These are phyloP conservation scores for Kwoniella sp. DNA, from an alignment of 768 basidiomycete genomes.

Conservation along the genomic window DNA sequence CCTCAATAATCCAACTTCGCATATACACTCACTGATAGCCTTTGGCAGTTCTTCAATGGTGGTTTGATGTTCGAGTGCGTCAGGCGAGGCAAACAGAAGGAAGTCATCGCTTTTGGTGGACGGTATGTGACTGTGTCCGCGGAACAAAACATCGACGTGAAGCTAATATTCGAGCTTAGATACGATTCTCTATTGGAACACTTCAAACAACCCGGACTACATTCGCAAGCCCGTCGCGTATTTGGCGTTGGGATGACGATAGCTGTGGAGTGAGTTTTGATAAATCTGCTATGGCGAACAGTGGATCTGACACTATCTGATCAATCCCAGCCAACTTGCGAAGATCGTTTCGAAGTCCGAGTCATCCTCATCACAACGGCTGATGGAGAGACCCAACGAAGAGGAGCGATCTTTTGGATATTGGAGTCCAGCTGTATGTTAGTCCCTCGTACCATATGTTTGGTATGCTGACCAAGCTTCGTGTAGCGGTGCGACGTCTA, in stretches of 20 bases:
- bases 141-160: background rate
- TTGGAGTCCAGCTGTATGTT: conserved; percentile 48
- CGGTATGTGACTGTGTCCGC: conserved; percentile 28
- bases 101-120: conserved; percentile 51
- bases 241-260: conserved; percentile 53
- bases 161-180: conserved; percentile 20
- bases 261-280: conserved; percentile 45
- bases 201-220: conserved; percentile 48
- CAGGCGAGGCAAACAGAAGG: conserved; percentile 41
- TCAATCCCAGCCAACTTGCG: conserved; percentile 39
- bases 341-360: conserved; percentile 46
- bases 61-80: conserved; percentile 56
- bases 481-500: conserved; percentile 52
- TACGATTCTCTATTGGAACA: conserved; percentile 51
- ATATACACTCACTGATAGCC: background rate
- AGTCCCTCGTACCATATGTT: background rate
- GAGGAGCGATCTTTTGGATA: conserved; percentile 50
- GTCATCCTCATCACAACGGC: conserved; percentile 33
- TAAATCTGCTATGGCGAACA: too few species aligned
- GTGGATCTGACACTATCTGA: background rate
- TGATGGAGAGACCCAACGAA: conserved; percentile 48
- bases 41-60: conserved; percentile 42
- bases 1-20: background rate
- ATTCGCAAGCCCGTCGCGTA: conserved; percentile 34
- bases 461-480: background rate